Evolutionary conservation across 2,329 filamentous ascomycete species (phyloP), one percentile per base, ranked within the genome.

Genomic region (Metarhizium brunneum): DNA sequence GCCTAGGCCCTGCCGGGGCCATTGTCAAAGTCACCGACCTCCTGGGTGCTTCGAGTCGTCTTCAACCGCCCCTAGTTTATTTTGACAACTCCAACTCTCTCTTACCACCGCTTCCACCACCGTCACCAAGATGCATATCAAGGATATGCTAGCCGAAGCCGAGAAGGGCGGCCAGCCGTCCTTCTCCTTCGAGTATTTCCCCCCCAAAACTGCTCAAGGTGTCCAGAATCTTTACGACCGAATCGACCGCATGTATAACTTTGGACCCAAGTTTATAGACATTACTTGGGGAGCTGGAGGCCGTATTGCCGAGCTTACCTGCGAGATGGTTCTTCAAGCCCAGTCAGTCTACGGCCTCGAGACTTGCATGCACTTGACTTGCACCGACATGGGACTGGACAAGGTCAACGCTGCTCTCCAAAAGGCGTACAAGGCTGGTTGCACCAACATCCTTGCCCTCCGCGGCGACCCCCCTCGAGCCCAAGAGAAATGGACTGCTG

Each of bases 121-220:
- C 35, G 32, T 35, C 32, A 56, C 60, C 80, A 86, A 69, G 61
- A 97, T 99, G 92, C 94, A 97, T 76, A 92, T 99, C 80, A 89
- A 87, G 63, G 85, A 94, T 65, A 96, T 96, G 80, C 81, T 99
- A 66, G 79, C 83, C 64, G 87, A 92, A 65, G 86, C 92, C 72
- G 84, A 91, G 73, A 81, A 82, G 75, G 84, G 86, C 66, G 84
- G 85, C 69, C 83, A 87, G 66, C 87, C 92, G 56, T 94, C 91
- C 68, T 96, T 96, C 79, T 99, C 94, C 58, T 99, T 99, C 77
- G 94, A 99, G 73, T 99, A 96, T 80, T 99, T 99, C 75, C 94
- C 94, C 53, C 94, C 94, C 43, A 99, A 99, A 78, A 99, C 94
- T 7, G 88, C 90, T 11, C 90, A 94, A 75, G 94, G 94, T 80